Base-by-base conservation (phyloP, 2,329 filamentous ascomycete species). In the Rhinocladiella mackenziei region DNA sequence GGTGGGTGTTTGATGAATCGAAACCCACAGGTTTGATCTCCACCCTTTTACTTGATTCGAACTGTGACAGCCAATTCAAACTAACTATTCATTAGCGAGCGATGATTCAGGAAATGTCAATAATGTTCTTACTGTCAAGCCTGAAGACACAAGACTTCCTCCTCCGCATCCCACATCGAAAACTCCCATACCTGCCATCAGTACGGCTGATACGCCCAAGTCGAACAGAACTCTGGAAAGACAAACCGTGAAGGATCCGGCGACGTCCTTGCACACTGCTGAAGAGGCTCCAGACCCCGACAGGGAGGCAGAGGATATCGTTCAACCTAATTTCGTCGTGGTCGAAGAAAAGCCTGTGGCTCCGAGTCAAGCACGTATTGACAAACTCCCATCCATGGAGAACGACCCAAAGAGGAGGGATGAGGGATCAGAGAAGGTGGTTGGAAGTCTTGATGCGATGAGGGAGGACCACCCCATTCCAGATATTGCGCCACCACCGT, bases 1-100 rank as follows among this genome's bases (percentile, higher is more conserved):
- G 80, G 78, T 86, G 83, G 83, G 70, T 80, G 17, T 63, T 86
- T 33, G 78, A 88, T 55, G 79, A 86, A 45, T 69, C 68, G 32
- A 70, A 73, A 41, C 75, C 78, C 10, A 79, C 72, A 42, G 72
- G 82, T 84, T 69, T 53, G 72, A 49, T 13, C 26, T 15, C 9
- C 34, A 37, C 20, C 14, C 18, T 19, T 43, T 10, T 20, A 4
- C 14, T 7, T 11, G 2, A 31, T 14, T 5, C 18, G 11, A 18
- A 13, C 3, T 9, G 9, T 29, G n/a, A 5, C 4, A 18, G 26
- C 3, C 20, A 13, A 25, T 20, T 23, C 18, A 15, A 25, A 13
- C 39, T 26, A 17, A 51, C 40, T 11, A 28, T 30, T 29, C 39
- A 34, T 17, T 48, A 76, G 74, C 69, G 15, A 68, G 69, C 13